phyloP scores from a whole-genome alignment of 2,329 filamentous ascomycete genomes.

The Phaeophleospora eucalypticola region DNA sequence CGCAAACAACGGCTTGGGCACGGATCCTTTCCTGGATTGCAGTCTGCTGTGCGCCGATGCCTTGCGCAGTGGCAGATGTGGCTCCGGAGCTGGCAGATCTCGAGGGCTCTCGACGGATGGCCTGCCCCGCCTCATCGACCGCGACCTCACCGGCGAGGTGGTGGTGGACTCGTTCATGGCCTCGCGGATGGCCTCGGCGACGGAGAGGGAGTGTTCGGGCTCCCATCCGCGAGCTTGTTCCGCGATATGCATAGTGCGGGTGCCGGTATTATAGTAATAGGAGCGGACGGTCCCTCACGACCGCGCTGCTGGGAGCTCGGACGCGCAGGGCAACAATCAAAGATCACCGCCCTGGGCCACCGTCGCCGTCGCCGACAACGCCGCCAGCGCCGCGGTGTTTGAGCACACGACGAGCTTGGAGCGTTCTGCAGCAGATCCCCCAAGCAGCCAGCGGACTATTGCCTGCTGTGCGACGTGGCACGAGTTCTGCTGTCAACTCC shows the following conservation, averaged over 20 bases:
- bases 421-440: background rate
- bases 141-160: slow-evolving; percentile 3
- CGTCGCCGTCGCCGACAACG: too few species aligned
- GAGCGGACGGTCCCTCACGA: too few species aligned
- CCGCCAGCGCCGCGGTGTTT: background rate
- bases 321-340: too few species aligned
- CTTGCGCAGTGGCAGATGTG: slow-evolving; percentile 40
- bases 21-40: slow-evolving; percentile 25
- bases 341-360: too few species aligned
- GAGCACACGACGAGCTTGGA: background rate
- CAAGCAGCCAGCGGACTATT: background rate
- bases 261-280: background rate
- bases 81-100: slow-evolving; percentile 48
- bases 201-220: slow-evolving; percentile 18
- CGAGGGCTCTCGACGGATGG: slow-evolving; percentile 65
- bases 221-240: slow-evolving; percentile 18
- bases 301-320: too few species aligned
- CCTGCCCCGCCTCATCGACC: slow-evolving; percentile 2
- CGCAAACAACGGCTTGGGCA: slow-evolving; percentile 29
- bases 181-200: slow-evolving; percentile 25
- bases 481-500: background rate
- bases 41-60: slow-evolving; percentile 37
- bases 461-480: slow-evolving; percentile 2
- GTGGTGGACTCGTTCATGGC: slow-evolving; percentile 22
- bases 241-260: slow-evolving; percentile 9